Evolutionary conservation across 495 filamentous ascomycete species (phyloP).

Genomic region (Acidiella bohemica): DNA sequence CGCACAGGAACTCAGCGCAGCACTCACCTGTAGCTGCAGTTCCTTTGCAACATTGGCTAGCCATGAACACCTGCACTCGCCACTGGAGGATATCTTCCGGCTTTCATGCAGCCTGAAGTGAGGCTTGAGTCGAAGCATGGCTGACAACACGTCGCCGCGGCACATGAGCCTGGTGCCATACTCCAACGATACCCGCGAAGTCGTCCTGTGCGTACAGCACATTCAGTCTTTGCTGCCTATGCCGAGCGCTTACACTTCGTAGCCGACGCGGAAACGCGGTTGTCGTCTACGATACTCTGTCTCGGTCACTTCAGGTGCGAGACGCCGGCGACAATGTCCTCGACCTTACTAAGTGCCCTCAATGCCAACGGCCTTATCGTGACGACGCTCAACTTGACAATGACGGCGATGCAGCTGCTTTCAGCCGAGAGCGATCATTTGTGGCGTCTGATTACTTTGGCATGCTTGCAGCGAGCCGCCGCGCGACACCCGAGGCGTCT

Average conservation of each 20-base stretch:
- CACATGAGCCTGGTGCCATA: conserved; percentile 31
- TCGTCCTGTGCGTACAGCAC: conserved; percentile 25
- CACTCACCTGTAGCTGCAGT: too few relatives aligned
- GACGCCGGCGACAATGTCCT: conserved; percentile 40
- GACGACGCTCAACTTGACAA: conserved; percentile 29
- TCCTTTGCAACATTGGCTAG: too few relatives aligned
- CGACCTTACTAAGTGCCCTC: conserved; percentile 61
- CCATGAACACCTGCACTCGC: too few relatives aligned
- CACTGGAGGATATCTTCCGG: too few relatives aligned
- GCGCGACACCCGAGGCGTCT: conserved; percentile 6
- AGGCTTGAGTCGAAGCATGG: too few relatives aligned
- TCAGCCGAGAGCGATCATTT: conserved; percentile 47
- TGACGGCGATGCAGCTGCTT: conserved; percentile 9
- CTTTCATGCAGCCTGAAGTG: too few relatives aligned
- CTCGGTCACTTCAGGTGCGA: conserved; percentile 69
- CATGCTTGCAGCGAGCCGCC: conserved; percentile 58
- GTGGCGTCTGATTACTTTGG: conserved; percentile 86
- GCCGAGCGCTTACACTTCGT: conserved; percentile 2
- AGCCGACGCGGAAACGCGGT: conserved; percentile 88
- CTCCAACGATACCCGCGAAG: conserved; percentile 23
- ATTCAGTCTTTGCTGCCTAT: background rate
- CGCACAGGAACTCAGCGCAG: too few relatives aligned
- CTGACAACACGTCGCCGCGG: conserved; percentile 18
- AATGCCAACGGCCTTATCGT: conserved; percentile 70
- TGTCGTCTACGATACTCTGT: conserved; percentile 77